Percentiles rank a stretch among this genome's conserved stretches.
Conservation (phyloP, 2,329 filamentous ascomycete species). For the Curvularia sp. region DNA sequence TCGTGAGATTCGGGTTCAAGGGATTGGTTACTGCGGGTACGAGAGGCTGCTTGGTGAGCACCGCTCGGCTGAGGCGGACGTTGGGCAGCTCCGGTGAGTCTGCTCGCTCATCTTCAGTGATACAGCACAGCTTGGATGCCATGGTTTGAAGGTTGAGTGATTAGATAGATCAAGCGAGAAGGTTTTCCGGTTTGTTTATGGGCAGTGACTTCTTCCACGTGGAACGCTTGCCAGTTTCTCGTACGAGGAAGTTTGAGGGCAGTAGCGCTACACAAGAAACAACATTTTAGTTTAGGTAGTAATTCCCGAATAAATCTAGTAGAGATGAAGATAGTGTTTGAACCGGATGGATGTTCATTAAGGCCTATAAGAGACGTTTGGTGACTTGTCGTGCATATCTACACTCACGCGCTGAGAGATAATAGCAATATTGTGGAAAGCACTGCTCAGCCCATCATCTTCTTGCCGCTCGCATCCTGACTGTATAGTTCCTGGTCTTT, state of each 20-base stretch:
- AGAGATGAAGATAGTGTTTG: background rate
- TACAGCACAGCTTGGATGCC: slow-evolving; percentile 47
- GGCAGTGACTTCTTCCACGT: slow-evolving; percentile 3
- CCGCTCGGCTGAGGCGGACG: slow-evolving; percentile 37
- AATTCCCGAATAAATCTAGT: background rate
- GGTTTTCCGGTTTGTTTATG: slow-evolving; percentile 10
- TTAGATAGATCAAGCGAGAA: background rate
- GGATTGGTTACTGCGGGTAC: slow-evolving; percentile 29
- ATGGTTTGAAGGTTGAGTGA: slow-evolving; percentile 21
- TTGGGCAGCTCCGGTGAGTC: slow-evolving; percentile 46
- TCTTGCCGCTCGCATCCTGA: slow-evolving; percentile 46
- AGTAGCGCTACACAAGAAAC: background rate
- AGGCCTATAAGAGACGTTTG: background rate
- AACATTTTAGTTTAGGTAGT: background rate
- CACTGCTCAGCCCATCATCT: slow-evolving; percentile 44
- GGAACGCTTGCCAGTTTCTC: slow-evolving; percentile 2
- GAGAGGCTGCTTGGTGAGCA: slow-evolving; percentile 37
- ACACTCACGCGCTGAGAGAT: background rate
- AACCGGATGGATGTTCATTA: background rate
- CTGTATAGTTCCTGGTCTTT: slow-evolving; percentile 63
- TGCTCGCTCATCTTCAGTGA: slow-evolving; percentile 33
- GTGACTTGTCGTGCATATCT: background rate
- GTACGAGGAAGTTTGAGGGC: background rate
- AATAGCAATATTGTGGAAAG: background rate
- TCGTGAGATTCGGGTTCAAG: slow-evolving; percentile 39